Conservation (phyloP, 2,329 filamentous ascomycete genomes). For the Oidium heveae region DNA sequence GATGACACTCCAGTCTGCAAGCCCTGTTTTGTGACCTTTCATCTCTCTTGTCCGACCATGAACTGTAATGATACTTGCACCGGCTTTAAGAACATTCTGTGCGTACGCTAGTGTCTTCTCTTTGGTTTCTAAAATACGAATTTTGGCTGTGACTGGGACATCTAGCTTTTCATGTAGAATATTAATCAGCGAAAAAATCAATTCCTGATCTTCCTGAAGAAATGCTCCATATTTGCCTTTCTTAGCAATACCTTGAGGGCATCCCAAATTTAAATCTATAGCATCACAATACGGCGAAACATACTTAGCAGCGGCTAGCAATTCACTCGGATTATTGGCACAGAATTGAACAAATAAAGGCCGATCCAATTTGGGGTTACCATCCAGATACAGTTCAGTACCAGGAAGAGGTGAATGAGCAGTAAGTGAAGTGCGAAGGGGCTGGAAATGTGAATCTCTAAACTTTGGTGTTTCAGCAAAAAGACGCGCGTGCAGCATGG, state of each 20-base stretch:
- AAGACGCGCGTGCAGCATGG: constrained; percentile 86
- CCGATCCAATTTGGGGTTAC: constrained; percentile 60
- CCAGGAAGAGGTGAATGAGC: constrained; percentile 9
- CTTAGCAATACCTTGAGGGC: constrained; percentile 82
- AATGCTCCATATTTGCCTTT: constrained; percentile 86
- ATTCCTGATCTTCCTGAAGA: constrained; percentile 70
- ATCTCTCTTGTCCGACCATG: constrained; percentile 76
- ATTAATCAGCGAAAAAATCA: constrained; percentile 63
- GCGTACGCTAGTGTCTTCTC: constrained; percentile 80
- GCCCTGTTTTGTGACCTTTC: constrained; percentile 81
- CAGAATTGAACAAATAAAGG: constrained; percentile 95
- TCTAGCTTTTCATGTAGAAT: constrained; percentile 54
- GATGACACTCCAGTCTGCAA: constrained; percentile 81
- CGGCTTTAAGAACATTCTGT: constrained; percentile 59
- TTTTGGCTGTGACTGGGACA: constrained; percentile 83
- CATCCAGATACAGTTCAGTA: constrained; percentile 43
- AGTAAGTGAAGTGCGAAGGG: constrained; percentile 15
- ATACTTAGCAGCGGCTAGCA: constrained; percentile 52
- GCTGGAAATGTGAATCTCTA: constrained; percentile 59
- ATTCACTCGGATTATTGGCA: constrained; percentile 58
- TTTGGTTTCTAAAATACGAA: constrained; percentile 63
- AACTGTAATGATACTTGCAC: constrained; percentile 79
- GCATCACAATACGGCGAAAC: constrained; percentile 81
- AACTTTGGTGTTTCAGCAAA: constrained; percentile 58
- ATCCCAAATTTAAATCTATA: constrained; percentile 84